phyloP scores from a whole-genome alignment of 495 filamentous ascomycete genomes.

The Rhypophila decipiens region DNA sequence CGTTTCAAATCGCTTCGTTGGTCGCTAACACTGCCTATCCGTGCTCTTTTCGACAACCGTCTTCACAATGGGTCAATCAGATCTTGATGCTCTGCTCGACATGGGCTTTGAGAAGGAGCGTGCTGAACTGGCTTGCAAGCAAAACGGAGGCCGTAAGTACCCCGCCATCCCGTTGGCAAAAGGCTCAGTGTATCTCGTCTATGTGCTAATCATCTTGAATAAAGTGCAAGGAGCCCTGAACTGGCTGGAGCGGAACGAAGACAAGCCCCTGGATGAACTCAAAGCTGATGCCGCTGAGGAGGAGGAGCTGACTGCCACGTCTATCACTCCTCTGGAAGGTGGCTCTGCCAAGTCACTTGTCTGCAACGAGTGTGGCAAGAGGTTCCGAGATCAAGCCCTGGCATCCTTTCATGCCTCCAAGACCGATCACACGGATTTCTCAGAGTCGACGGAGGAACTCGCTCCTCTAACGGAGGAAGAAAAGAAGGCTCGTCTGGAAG shows the following conservation, averaged over 20 bases:
- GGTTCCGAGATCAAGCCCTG: conserved; percentile 70
- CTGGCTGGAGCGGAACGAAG: conserved; percentile 88
- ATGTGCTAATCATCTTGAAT: conserved; percentile 5
- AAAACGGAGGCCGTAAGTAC: conserved; percentile 64
- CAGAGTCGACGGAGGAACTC: conserved; percentile 86
- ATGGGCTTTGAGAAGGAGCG: conserved; percentile 90
- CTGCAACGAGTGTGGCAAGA: conserved; percentile 92
- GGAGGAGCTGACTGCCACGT: conserved; percentile 48
- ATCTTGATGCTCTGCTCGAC: conserved; percentile 76
- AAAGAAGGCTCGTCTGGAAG: conserved; percentile 70
- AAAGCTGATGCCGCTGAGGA: conserved; percentile 32
- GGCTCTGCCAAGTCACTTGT: conserved; percentile 48
- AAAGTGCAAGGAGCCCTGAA: conserved; percentile 83
- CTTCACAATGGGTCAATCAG: conserved; percentile 56
- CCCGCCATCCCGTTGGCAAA: background rate
- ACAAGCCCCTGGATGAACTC: conserved; percentile 74
- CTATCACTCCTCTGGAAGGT: conserved; percentile 50
- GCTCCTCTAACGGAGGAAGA: conserved; percentile 87
- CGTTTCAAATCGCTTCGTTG: background rate
- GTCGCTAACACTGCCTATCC: background rate
- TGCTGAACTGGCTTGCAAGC: conserved; percentile 74
- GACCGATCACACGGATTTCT: conserved; percentile 84
- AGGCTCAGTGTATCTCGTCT: no score
- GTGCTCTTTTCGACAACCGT: background rate
- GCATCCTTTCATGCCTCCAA: conserved; percentile 89